These are phyloP conservation scores for Trypanosoma mega DNA, from an alignment of 208 protist genomes.

Conservation along the genomic window DNA sequence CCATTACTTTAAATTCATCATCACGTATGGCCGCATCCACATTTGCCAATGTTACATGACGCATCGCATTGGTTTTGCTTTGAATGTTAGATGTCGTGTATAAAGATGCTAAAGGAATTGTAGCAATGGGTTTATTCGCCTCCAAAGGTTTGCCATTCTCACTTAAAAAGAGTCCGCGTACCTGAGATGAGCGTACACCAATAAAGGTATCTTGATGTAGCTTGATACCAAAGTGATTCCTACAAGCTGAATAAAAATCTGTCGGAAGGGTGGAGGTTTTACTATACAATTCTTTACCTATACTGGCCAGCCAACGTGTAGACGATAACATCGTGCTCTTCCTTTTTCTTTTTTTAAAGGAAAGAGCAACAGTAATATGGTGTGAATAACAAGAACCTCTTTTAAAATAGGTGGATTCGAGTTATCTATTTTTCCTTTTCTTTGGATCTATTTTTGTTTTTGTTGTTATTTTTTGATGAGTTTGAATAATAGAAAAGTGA, in stretches of 20 bases:
- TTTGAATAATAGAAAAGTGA: too few species aligned
- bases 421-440: too few species aligned
- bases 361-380: too few species aligned
- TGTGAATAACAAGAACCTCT: too few species aligned
- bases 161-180: constrained; percentile 75
- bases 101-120: constrained; percentile 67
- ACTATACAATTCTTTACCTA: constrained; percentile 76
- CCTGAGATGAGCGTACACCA: constrained; percentile 78
- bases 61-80: constrained; percentile 65
- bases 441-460: too few species aligned
- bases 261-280: constrained; percentile 58
- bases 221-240: constrained; percentile 54
- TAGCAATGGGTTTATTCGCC: constrained; percentile 79
- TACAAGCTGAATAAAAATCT: constrained; percentile 74
- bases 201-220: constrained; percentile 81
- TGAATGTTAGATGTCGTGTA: constrained; percentile 74
- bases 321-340: constrained; percentile 32
- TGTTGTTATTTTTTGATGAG: too few species aligned
- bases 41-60: constrained; percentile 42
- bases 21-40: constrained; percentile 66
- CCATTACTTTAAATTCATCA: constrained; percentile 81
- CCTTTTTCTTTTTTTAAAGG: too few species aligned
- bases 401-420: too few species aligned
- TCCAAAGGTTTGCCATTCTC: constrained; percentile 32
- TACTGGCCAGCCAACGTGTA: constrained; percentile 28